These are phyloP conservation scores for Volvox africanus DNA, from an alignment of 139 green algal species.

Conservation along the genomic window DNA sequence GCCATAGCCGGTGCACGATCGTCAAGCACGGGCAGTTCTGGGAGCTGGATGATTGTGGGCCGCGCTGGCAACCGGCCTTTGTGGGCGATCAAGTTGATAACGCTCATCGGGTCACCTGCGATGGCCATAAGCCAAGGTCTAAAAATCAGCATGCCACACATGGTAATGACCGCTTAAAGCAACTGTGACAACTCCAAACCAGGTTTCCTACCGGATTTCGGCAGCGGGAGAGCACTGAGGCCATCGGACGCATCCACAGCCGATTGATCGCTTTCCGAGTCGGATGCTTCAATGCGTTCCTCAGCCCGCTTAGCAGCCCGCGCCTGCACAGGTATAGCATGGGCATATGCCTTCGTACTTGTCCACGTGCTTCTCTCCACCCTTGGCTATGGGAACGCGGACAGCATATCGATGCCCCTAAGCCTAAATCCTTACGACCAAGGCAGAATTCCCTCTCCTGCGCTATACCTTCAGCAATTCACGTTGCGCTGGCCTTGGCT, in stretches of 20 bases:
- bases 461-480: constrained; percentile 33
- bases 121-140: background rate
- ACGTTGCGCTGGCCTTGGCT: background rate
- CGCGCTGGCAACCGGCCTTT: constrained; percentile 17
- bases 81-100: constrained; percentile 32
- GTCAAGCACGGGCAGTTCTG: background rate
- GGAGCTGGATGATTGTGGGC: constrained; percentile 42
- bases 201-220: background rate
- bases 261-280: background rate
- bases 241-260: background rate
- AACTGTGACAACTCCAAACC: too few relatives aligned
- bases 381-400: too few relatives aligned
- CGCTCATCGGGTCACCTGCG: constrained; percentile 37
- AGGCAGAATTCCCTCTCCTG: background rate
- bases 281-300: background rate
- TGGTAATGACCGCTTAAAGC: too few relatives aligned
- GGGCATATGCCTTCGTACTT: too few relatives aligned
- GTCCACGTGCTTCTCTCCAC: too few relatives aligned
- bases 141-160: background rate
- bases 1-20: background rate
- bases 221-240: background rate
- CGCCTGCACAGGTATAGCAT: background rate
- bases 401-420: too few relatives aligned
- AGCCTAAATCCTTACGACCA: background rate
- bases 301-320: background rate